Evolutionary conservation across 78 protist genomes (phyloP), one percentile per base, ranked within the genome.

Genomic region (Dictyostelium citrinum): DNA sequence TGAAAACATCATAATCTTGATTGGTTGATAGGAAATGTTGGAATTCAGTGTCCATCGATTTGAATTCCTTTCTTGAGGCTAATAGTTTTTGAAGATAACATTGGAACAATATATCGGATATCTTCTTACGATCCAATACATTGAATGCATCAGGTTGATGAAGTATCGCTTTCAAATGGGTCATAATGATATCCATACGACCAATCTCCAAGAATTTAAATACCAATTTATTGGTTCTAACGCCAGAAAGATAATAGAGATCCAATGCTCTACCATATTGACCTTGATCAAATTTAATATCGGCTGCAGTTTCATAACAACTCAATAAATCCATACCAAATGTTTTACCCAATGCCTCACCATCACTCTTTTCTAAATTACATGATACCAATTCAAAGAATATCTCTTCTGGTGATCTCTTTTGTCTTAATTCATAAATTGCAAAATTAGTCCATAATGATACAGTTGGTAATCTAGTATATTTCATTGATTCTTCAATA

Each of bases 301-400:
- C 96, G 5, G 96, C 96, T 7, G 96, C 96, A 22, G 91, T 43
- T 41, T 94, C 96, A 78, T 94, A 94, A 3, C 90, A 84, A 58
- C 82, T 81, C 7, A 94, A 35, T 37, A 94, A 27, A 81, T 94
- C 96, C 93, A 94, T 75, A 41, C 92, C 75, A 58, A 94, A 81
- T 14, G 96, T 94, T 31, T 94, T 94, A 43, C 96, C 96, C 24
- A 94, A 74, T 35, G 88, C 91, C 46, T 94, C 96, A 51, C 95
- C 96, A 80, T 93, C 96, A 35, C 41, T 70, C 46, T 93, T 84
- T 41, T 93, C 96, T 10, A 93, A 41, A 64, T 90, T 90, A 72
- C 90, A 79, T 35, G 94, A 39, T 17, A 93, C 81, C 74, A 93
- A 79, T 20, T 80, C 82, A 46, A 86, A 93, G 41, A 93, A 93